Evolutionary conservation across 1,284 basidiomycete species (phyloP), one percentile per base, ranked within the genome.

Genomic region (Cutaneotrichosporon arboriforme): DNA sequence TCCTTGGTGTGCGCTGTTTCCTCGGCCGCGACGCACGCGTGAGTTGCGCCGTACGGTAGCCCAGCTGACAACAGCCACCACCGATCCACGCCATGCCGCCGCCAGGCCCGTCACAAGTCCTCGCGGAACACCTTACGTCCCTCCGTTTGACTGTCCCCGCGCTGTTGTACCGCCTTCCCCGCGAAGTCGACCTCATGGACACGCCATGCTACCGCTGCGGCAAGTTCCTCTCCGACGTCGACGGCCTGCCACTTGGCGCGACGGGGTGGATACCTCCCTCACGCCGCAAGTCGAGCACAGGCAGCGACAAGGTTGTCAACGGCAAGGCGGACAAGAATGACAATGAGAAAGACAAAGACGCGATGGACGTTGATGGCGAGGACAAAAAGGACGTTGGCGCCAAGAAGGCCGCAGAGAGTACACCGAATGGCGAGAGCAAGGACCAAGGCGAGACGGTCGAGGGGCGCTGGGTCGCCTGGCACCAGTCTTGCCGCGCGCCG

Each of bases 371-470:
- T 8, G 43, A 45, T 31, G 43, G 26, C 5, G 39, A 46, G 33
- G 34, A 46, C 34, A 31, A 23, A n/a, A 33, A 35, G 36, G 36
- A 18, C 7, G 41, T 39, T 5, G 38, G 31, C 12, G 49, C 26
- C 15, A 49, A 52, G 17, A 39, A 22, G 38, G 34, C 33, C 14
- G 46, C 49, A 33, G 52, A 12, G 10, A 41, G n/a, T n/a, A n/a
- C 31, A 13, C 34, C 45, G 45, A 21, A 45, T 17, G 41, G 33
- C 13, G 47, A 43, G 45, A 34, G 36, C 39, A 83, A 82, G 60
- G 40, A 35, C 9, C 48, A 45, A 12, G 38, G 34, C 22, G 23
- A 46, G 37, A 38, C 34, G 23, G 48, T 46, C 15, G 50, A 49
- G 15, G 55, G 55, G 2, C 51, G 51, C n/a, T 57, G 55, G 55